Conservation (phyloP, 257 asterid genomes). For the Scutellaria galericulata region DNA sequence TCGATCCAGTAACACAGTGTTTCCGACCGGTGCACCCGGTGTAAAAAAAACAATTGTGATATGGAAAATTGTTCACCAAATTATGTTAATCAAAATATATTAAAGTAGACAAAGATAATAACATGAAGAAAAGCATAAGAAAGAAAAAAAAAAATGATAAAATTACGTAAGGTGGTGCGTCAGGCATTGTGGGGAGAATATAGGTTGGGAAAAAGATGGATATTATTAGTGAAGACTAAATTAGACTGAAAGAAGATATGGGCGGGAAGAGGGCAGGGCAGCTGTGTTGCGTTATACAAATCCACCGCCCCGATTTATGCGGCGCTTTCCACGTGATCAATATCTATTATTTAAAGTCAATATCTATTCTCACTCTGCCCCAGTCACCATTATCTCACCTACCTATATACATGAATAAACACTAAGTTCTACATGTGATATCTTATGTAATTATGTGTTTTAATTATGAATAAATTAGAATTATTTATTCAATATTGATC, state of each 20-base stretch:
- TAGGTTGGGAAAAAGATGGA: constrained; percentile 20
- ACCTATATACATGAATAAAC: too few species aligned
- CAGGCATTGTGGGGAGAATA: constrained; percentile 49
- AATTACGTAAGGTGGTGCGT: constrained; percentile 74
- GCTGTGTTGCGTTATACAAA: not conserved
- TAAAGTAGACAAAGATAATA: too few species aligned
- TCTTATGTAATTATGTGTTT: too few species aligned
- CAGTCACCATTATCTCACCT: not conserved
- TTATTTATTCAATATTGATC: too few species aligned
- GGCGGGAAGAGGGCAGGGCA: not conserved
- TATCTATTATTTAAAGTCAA: constrained; percentile 59
- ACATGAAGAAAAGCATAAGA: not conserved
- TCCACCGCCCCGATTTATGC: constrained; percentile 67
- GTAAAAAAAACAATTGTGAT: too few species aligned
- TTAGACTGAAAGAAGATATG: constrained; percentile 51
- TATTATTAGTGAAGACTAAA: constrained; percentile 53
- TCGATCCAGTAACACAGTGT: too few species aligned
- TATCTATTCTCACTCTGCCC: constrained; percentile 34
- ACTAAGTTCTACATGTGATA: too few species aligned
- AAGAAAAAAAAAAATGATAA: too few species aligned
- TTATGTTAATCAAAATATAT: not conserved
- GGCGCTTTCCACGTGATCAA: constrained; percentile 89
- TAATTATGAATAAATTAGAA: too few species aligned
- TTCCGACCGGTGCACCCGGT: too few species aligned
- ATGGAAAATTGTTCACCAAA: not conserved